Evolutionary conservation across 2,329 filamentous ascomycete genomes (phyloP).

Genomic region (Aureobasidium lini): DNA sequence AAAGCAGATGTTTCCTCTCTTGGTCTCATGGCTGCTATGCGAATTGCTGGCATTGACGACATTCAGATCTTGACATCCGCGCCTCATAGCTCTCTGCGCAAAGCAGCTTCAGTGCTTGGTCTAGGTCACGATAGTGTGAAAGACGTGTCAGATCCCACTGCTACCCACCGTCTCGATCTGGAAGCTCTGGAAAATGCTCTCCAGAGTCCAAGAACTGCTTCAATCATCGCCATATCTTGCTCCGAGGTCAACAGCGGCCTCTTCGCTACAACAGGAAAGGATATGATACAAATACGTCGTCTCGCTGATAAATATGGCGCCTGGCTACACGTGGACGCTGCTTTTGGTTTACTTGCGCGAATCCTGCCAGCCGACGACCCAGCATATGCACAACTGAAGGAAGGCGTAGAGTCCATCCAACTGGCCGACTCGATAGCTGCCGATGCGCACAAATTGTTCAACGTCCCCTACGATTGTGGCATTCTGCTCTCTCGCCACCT

Average conservation of each 20-base stretch:
- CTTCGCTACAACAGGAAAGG: constrained; percentile 56
- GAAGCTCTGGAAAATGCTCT: constrained; percentile 56
- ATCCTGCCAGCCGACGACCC: constrained; percentile 45
- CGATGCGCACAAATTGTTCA: constrained; percentile 87
- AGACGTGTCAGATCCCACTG: constrained; percentile 46
- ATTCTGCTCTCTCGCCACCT: constrained; percentile 73
- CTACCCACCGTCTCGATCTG: constrained; percentile 66
- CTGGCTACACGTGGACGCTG: constrained; percentile 89
- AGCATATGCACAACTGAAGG: constrained; percentile 50
- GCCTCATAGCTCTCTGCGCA: constrained; percentile 75
- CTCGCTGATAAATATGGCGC: constrained; percentile 66
- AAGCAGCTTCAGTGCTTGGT: constrained; percentile 76
- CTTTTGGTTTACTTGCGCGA: constrained; percentile 78
- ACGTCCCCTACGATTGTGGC: constrained; percentile 89
- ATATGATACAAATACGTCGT: constrained; percentile 57
- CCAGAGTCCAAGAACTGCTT: constrained; percentile 46
- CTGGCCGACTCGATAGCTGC: constrained; percentile 81
- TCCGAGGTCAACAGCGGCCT: constrained; percentile 87
- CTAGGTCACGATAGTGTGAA: constrained; percentile 64
- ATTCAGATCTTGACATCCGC: constrained; percentile 74
- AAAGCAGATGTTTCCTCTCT: constrained; percentile 54
- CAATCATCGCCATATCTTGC: constrained; percentile 71
- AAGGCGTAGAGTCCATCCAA: constrained; percentile 58
- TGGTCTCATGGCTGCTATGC: constrained; percentile 62
- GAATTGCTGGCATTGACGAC: constrained; percentile 53